Base-by-base conservation (phyloP, 2,329 filamentous ascomycete species). In the Botryotinia calthae region DNA sequence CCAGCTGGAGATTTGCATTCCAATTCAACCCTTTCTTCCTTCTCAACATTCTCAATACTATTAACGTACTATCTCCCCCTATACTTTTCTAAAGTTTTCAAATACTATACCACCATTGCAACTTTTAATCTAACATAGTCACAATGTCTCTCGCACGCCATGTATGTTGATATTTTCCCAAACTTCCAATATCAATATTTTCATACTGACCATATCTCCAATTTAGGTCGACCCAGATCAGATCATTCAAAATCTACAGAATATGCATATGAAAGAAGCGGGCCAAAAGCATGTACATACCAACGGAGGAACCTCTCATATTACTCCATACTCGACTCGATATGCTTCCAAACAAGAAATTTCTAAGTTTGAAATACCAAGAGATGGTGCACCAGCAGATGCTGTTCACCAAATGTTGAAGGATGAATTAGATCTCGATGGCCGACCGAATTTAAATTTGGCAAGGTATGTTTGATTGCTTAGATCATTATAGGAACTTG, bases 361-460 rank as follows among this genome's bases (percentile, higher is more conserved):
- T 22, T 87, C 88, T 12, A 90, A 90, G 75, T 90, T 88, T 81
- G 83, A 81, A 70, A 86, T 91, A 28, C 87, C 88, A 0, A 79
- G 85, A 3, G 82, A 89, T 62, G 88, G 88, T 6, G 86, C 87
- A 22, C 87, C 87, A 0, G 86, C 87, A 16, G 89, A 91, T 75
- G 86, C 88, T 0, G 90, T 91, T 1, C 88, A 91, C 77, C 88
- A 91, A 76, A 85, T 93, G 80, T 83, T 90, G 73, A 86, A 85
- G 74, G 88, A 90, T 79, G 88, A 91, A 77, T 80, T 90, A 51
- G 88, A 91, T 79, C 83, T 91, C 3, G 89, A 91, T 77, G 89
- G 90, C 42, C 85, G 86, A 65, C 90, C 91, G 0, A 91, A 90
- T 76, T 82, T 93, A 75, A 93, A 93, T 78, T 82, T 92, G 40